Percentiles rank a stretch among this genome's conserved stretches.
Conservation (phyloP, 2,329 filamentous ascomycete species). For the Nectriaceae sp. region DNA sequence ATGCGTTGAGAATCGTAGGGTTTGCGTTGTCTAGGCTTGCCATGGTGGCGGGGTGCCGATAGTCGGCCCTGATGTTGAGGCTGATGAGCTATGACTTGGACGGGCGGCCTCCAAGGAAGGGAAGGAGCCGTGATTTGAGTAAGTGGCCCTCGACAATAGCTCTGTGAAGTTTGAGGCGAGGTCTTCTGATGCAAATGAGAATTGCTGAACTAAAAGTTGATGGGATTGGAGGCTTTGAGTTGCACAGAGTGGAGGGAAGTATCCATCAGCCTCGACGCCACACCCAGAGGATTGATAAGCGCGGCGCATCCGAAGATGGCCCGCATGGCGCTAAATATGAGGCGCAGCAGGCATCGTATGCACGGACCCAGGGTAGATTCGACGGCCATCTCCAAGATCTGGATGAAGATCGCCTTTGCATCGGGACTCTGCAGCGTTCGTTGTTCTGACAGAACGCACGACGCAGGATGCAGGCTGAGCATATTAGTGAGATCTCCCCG, state of each 20-base stretch:
- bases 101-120: background rate
- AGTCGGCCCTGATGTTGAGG: background rate
- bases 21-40: conserved; percentile 73
- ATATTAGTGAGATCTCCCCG: background rate
- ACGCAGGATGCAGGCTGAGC: background rate
- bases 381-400: background rate
- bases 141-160: background rate
- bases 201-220: too few relatives aligned
- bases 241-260: background rate
- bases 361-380: background rate
- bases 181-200: too few relatives aligned
- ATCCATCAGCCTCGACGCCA: background rate
- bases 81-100: background rate
- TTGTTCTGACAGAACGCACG: background rate
- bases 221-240: background rate
- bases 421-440: background rate
- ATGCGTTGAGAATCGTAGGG: conserved; percentile 85
- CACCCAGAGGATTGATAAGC: background rate
- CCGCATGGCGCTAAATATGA: background rate
- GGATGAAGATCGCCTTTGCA: background rate
- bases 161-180: background rate
- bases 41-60: conserved; percentile 19
- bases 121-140: background rate
- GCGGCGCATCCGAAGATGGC: background rate
- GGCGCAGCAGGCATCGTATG: background rate